Percentiles rank a stretch among this genome's conserved stretches.
Evolutionary conservation across 108 stramenopile species (phyloP).

Genomic region (Nitzschia putrida): DNA sequence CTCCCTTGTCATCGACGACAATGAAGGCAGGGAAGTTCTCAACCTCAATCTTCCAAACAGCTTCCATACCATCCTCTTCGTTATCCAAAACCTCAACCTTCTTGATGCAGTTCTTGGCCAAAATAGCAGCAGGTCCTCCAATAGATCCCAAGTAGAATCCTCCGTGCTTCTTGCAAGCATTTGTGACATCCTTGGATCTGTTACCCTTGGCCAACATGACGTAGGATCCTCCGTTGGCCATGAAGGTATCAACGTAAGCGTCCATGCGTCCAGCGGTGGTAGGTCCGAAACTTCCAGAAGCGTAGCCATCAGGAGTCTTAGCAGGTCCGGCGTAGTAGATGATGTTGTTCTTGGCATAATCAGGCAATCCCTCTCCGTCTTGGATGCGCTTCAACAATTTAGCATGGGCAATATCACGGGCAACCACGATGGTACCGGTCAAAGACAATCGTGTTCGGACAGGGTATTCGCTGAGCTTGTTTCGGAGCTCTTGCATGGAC

Average conservation of each 20-base stretch:
- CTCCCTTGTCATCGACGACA: constrained; percentile 96
- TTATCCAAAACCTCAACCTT: constrained; percentile 94
- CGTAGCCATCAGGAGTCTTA: constrained; percentile 95
- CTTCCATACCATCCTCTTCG: constrained; percentile 98
- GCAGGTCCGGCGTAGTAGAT: constrained; percentile 98
- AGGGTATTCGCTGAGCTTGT: constrained; percentile 80
- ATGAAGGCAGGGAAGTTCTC: constrained; percentile 96
- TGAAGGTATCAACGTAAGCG: constrained; percentile 92
- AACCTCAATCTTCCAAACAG: constrained; percentile 97
- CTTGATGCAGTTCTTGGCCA: constrained; percentile 95
- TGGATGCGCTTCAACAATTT: constrained; percentile 92
- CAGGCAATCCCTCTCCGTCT: constrained; percentile 89
- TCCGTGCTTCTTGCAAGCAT: constrained; percentile 94
- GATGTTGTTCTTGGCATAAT: constrained; percentile 94
- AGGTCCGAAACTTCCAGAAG: constrained; percentile 93
- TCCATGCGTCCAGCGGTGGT: constrained; percentile 99
- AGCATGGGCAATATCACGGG: constrained; percentile 96
- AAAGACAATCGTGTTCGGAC: constrained; percentile 85
- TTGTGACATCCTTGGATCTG: constrained; percentile 89
- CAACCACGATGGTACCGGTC: constrained; percentile 93
- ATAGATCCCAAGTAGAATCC: constrained; percentile 97
- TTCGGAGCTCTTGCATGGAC: constrained; percentile 83
- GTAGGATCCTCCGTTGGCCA: constrained; percentile 90
- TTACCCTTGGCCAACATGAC: constrained; percentile 95
- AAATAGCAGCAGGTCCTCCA: constrained; percentile 95